A percentile compares a stretch with the other conserved stretches of the same genome.
Evolutionary conservation across 176 grass and related monocot genomes (phyloP).

Genomic region (Metroxylon sagu): DNA sequence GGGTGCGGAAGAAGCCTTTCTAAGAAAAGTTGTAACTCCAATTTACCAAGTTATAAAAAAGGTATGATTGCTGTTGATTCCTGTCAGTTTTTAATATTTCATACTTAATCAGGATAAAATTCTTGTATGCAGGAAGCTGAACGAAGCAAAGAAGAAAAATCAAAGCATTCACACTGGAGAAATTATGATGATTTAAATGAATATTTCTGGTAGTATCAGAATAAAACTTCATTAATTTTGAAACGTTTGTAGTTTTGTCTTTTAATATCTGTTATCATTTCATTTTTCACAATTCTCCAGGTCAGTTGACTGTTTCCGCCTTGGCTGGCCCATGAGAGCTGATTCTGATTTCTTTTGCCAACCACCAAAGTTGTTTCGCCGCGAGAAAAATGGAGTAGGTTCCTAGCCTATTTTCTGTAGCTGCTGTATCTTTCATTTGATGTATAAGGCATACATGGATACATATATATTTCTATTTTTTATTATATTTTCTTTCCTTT

Average conservation of each 20-base stretch:
- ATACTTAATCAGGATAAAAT: neutral
- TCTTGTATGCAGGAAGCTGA: conserved; percentile 63
- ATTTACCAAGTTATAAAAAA: conserved; percentile 74
- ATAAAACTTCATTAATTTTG: neutral
- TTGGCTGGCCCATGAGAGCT: conserved; percentile 91
- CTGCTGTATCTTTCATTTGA: too few relatives aligned
- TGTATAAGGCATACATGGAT: too few relatives aligned
- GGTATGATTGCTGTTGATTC: conserved; percentile 30
- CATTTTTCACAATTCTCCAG: conserved; percentile 11
- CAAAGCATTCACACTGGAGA: conserved; percentile 92
- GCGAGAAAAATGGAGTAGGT: conserved; percentile 40
- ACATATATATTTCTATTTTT: too few relatives aligned
- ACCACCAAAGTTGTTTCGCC: conserved; percentile 1
- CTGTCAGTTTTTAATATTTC: neutral
- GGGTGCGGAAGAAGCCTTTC: conserved; percentile 78
- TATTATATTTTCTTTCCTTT: too few relatives aligned
- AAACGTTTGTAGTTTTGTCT: conserved; percentile 18
- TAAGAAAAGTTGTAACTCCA: conserved; percentile 85
- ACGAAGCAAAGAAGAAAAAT: conserved; percentile 61
- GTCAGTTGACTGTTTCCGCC: conserved; percentile 80
- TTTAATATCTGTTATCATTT: conserved; percentile 2
- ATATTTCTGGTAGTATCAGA: conserved; percentile 72
- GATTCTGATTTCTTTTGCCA: conserved; percentile 88
- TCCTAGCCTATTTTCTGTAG: neutral
- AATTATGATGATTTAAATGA: conserved; percentile 97